These are phyloP conservation scores for Penicillium longicatenatum DNA, from an alignment of 495 filamentous ascomycete genomes.

Conservation along the genomic window DNA sequence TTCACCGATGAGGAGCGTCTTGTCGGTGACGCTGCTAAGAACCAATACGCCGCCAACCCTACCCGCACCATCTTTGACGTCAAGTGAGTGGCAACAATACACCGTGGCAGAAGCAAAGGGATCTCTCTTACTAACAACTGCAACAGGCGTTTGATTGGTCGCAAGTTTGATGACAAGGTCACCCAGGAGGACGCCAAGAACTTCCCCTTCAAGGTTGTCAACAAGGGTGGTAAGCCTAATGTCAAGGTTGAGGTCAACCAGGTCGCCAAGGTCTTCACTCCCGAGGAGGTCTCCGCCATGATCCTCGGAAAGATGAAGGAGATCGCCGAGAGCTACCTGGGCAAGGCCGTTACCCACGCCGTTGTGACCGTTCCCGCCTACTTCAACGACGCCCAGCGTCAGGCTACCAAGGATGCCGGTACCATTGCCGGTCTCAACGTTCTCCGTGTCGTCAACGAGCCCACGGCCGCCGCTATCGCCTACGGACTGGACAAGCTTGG, in stretches of 20 bases:
- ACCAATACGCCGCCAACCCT: conserved; percentile 96
- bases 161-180: conserved; percentile 85
- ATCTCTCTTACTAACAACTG: conserved; percentile 20
- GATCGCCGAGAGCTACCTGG: conserved; percentile 84
- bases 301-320: conserved; percentile 93
- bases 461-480: conserved; percentile 92
- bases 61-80: conserved; percentile 86
- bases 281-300: conserved; percentile 83
- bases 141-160: conserved; percentile 80
- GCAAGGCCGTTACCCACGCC: conserved; percentile 90
- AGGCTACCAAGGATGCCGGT: conserved; percentile 97
- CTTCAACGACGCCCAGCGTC: conserved; percentile 97
- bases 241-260: conserved; percentile 79
- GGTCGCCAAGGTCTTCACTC: conserved; percentile 73
- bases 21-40: conserved; percentile 99
- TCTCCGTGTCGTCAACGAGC: conserved; percentile 95
- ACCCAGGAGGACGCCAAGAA: conserved; percentile 84
- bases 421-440: conserved; percentile 95
- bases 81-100: conserved; percentile 64
- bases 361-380: conserved; percentile 97
- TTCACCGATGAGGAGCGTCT: conserved; percentile 97
- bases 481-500: conserved; percentile 90
- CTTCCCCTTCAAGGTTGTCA: conserved; percentile 84
- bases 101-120: not conserved
- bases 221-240: conserved; percentile 80